Evolutionary conservation across 768 basidiomycete species (phyloP), one percentile per base, ranked within the genome.

Genomic region (Brasilioporus rufonigricans): DNA sequence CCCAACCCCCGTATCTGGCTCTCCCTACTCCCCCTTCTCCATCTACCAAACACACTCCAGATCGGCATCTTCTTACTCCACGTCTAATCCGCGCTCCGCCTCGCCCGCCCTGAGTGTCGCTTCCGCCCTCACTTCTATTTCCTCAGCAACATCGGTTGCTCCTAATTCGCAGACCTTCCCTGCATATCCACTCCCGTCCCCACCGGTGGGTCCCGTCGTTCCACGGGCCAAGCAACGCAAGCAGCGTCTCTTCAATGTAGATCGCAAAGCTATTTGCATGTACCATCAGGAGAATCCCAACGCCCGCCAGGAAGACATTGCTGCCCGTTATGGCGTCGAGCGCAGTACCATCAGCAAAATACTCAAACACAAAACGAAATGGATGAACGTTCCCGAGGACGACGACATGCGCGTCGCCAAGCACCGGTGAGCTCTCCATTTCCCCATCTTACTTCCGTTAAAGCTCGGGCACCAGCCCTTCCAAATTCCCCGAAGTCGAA

Each of bases 291-390:
- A 83, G 4, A 75, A 90, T 63, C 88, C 87, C 0, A 80, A 81
- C 49, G 77, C 82, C 19, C 82, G 88, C 55, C 93, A 95, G 69
- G 91, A 93, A 65, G 89, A 92, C 65, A 91, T 95, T 61, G 93
- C 87, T 5, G 74, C 75, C 12, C 73, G 74, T 31, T 94, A 87
- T 67, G 81, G 82, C 47, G 87, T 93, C 56, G 93, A 95, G 65
- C 84, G 93, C 49, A 93, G 91, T 73, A 95, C 93, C n/a, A 87
- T 95, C 70, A 90, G 88, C 73, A 94, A 95, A 74, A 93, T 93
- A 58, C 78, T 94, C 60, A 93, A 93, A 71, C 75, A 87, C 65
- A 91, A 89, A 71, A 77, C 79, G n/a, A 82, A 84, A 59, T 95
- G 91, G 92, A 74, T 93, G 65, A 84, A 80, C 60, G 77, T 88